Base-by-base conservation (phyloP, 108 stramenopile species). In the Epithemia pelagica region DNA sequence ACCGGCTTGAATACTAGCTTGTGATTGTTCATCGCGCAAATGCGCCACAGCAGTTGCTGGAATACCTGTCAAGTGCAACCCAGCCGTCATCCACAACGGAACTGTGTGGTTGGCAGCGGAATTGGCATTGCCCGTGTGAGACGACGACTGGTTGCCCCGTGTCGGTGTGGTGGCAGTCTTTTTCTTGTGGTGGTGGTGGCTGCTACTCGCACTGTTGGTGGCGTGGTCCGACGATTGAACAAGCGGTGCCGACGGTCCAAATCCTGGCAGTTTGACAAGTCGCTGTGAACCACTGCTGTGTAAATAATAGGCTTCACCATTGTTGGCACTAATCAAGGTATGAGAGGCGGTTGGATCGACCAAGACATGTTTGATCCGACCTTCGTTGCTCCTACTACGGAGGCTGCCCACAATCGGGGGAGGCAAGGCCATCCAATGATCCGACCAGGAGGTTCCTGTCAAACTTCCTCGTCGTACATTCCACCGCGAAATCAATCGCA, bases 321-420 rank as follows among this genome's bases (percentile, higher is more conserved):
- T 92, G 62, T 62, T 65, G 15, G 86, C 88, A 15, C 82, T 83
- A 18, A 88, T n/a, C 1, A 92, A 72, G 27, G 86, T 82, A 61
- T 92, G 91, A 69, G 81, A 79, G 30, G 88, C 91, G 46, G 91
- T 92, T 0, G 91, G 91, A 79, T 92, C 91, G 18, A 85, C 80
- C 68, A 92, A 88, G 54, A 80, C 82, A 54, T 86, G 88, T 28
- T 54, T 62, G 54, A 92, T 84, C 21, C 78, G 68, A 21, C 84
- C 82, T 10, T 60, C 22, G n/a, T 25, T 27, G n/a, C n/a, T n/a
- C n/a, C n/a, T n/a, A n/a, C n/a, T n/a, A 10, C 37, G 37, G 5
- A 10, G 5, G 10, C 15, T 5, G 5, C 37, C 37, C 7, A 61
- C 64, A 22, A 76, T 58, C 30, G 82, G 73, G 2, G 82, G 70